Percentiles rank a stretch among this genome's conserved stretches.
These are phyloP conservation scores for Maudiozyma bulderi DNA, from an alignment of 805 yeast species.

Conservation along the genomic window DNA sequence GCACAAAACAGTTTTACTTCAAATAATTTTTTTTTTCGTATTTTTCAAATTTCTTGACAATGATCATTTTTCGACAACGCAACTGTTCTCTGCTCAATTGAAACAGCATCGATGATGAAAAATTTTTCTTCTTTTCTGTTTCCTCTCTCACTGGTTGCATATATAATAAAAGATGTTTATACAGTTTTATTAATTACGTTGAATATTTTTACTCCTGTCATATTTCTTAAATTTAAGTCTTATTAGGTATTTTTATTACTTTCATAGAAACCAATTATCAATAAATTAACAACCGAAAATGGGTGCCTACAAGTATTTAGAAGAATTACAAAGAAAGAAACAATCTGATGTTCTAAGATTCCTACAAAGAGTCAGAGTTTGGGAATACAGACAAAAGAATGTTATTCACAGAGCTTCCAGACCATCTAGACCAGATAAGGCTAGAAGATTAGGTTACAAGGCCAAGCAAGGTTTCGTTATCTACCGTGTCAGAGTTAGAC, in stretches of 20 bases:
- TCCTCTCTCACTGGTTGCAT: too few species aligned
- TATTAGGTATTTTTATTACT: not conserved
- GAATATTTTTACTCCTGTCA: not conserved
- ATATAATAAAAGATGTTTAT: too few species aligned
- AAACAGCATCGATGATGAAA: too few species aligned
- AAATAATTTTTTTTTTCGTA: too few species aligned
- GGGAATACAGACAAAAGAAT: slow-evolving; percentile 99
- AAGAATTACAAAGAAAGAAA: slow-evolving; percentile 99
- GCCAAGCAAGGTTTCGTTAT: slow-evolving; percentile 99
- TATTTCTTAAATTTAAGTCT: not conserved
- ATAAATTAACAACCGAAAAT: slow-evolving; percentile 34
- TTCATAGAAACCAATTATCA: slow-evolving; percentile 6
- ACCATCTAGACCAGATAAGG: slow-evolving; percentile 99
- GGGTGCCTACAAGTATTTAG: slow-evolving; percentile 99
- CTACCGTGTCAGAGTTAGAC: slow-evolving; percentile 98
- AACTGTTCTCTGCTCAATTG: too few species aligned
- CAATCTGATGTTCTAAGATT: slow-evolving; percentile 99
- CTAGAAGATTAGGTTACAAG: slow-evolving; percentile 99
- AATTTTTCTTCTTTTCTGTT: too few species aligned
- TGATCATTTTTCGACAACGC: too few species aligned
- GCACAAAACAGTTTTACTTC: not conserved
- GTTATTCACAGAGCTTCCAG: slow-evolving; percentile 98
- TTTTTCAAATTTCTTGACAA: too few species aligned
- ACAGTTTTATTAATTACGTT: not conserved
- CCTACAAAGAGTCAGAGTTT: slow-evolving; percentile 98